These are phyloP conservation scores for Petunia hybrid DNA, from an alignment of 305 asterid species.

Conservation along the genomic window DNA sequence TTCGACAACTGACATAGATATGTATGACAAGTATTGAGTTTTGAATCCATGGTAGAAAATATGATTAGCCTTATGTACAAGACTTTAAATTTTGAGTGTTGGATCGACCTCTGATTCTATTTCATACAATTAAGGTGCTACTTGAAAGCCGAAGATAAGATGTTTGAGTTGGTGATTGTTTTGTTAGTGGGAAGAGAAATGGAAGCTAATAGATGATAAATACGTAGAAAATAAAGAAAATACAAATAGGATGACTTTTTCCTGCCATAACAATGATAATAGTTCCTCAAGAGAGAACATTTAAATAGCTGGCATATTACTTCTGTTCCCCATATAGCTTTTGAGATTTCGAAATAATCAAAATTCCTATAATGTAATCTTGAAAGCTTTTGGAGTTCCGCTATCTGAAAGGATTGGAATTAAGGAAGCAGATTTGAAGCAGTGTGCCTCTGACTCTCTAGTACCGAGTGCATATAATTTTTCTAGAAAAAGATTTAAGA, in stretches of 20 bases:
- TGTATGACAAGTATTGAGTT: too few species aligned
- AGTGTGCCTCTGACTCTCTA: not conserved
- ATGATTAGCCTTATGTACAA: too few species aligned
- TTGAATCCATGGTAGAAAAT: too few species aligned
- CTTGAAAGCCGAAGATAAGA: not conserved
- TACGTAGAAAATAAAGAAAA: not conserved
- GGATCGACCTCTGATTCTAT: not conserved
- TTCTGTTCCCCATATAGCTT: slow-evolving; percentile 23
- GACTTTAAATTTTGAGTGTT: not conserved
- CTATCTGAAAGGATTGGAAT: too few species aligned
- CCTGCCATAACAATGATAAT: slow-evolving; percentile 23
- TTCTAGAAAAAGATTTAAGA: too few species aligned
- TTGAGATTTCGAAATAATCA: not conserved
- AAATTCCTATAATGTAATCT: slow-evolving; percentile 8
- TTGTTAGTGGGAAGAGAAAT: not conserved
- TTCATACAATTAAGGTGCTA: not conserved
- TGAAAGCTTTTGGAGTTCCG: not conserved
- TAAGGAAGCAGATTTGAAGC: not conserved
- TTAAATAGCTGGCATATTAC: slow-evolving; percentile 19
- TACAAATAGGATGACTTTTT: not conserved
- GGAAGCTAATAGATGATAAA: not conserved
- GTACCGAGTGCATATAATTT: not conserved
- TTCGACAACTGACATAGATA: too few species aligned
- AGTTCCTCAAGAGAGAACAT: not conserved
- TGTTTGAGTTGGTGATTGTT: not conserved